Percentiles rank a stretch among this genome's conserved stretches.
Conservation (phyloP, 805 yeast species). For the Vanderwaltozyma polyspora region DNA sequence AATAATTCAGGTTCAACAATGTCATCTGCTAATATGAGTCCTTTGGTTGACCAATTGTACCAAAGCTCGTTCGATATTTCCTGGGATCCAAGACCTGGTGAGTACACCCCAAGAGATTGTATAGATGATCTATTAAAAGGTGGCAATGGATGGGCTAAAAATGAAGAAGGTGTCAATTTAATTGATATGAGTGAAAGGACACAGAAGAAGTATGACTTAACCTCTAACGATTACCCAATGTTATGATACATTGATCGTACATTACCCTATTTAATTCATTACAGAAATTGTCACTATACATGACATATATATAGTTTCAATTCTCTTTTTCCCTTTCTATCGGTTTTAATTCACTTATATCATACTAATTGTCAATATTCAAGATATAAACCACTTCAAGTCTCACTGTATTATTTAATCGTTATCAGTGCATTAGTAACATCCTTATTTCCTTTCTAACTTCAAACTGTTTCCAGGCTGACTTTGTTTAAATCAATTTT, state of each 20-base stretch:
- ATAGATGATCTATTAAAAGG: slow-evolving; percentile 65
- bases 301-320: too few species aligned
- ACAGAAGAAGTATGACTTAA: neutral
- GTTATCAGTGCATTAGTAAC: too few species aligned
- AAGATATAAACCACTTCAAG: too few species aligned
- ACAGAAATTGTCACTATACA: too few species aligned
- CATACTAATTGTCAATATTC: too few species aligned
- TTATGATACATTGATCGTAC: too few species aligned
- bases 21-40: slow-evolving; percentile 31
- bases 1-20: slow-evolving; percentile 14
- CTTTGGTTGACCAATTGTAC: slow-evolving; percentile 39
- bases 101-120: slow-evolving; percentile 58
- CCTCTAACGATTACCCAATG: neutral
- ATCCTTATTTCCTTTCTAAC: too few species aligned
- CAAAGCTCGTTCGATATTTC: slow-evolving; percentile 45
- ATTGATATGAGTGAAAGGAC: slow-evolving; percentile 16
- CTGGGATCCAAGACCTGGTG: slow-evolving; percentile 49
- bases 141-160: slow-evolving; percentile 54
- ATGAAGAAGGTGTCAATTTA: slow-evolving; percentile 27
- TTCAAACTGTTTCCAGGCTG: too few species aligned
- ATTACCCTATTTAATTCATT: neutral
- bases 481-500: too few species aligned
- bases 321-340: too few species aligned
- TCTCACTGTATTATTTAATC: too few species aligned
- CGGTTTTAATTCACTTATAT: too few species aligned